A percentile compares a stretch with the other conserved stretches of the same genome.
Conservation (phyloP, 1,284 basidiomycete genomes). For the Ceratobasidium sp. region DNA sequence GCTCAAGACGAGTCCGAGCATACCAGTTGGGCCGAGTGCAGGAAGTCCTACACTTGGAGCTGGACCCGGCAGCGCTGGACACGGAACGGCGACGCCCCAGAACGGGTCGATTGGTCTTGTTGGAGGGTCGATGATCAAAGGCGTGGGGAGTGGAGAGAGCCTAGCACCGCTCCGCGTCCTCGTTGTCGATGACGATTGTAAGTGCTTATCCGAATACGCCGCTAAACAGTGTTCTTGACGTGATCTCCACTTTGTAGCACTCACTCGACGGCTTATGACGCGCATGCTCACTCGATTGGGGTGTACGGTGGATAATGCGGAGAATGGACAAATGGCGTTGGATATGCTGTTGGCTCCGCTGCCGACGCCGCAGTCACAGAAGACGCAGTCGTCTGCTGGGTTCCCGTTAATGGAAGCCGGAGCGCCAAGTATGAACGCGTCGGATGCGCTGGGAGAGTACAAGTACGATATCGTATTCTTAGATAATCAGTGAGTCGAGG, state of each 20-base stretch:
- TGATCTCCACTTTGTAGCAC: slow-evolving; percentile 51
- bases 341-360: slow-evolving; percentile 40
- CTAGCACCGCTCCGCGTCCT: slow-evolving; percentile 67
- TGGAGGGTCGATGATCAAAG: background rate
- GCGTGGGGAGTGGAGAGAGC: slow-evolving; percentile 12
- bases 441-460: background rate
- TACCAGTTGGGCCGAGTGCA: background rate
- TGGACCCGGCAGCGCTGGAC: slow-evolving; percentile 23
- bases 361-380: slow-evolving; percentile 34
- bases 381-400: slow-evolving; percentile 34
- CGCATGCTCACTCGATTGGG: slow-evolving; percentile 85
- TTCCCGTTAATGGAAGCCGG: slow-evolving; percentile 12
- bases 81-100: background rate
- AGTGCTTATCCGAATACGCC: background rate
- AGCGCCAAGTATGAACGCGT: background rate
- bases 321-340: slow-evolving; percentile 64
- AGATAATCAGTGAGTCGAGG: slow-evolving; percentile 35
- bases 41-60: background rate
- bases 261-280: slow-evolving; percentile 86
- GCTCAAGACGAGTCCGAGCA: slow-evolving; percentile 1
- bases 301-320: slow-evolving; percentile 81
- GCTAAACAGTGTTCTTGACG: background rate
- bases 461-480: slow-evolving; percentile 40
- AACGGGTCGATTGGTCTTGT: background rate
- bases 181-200: slow-evolving; percentile 80